Conservation (phyloP, 2,329 filamentous ascomycete genomes). For the Diatrype stigma region DNA sequence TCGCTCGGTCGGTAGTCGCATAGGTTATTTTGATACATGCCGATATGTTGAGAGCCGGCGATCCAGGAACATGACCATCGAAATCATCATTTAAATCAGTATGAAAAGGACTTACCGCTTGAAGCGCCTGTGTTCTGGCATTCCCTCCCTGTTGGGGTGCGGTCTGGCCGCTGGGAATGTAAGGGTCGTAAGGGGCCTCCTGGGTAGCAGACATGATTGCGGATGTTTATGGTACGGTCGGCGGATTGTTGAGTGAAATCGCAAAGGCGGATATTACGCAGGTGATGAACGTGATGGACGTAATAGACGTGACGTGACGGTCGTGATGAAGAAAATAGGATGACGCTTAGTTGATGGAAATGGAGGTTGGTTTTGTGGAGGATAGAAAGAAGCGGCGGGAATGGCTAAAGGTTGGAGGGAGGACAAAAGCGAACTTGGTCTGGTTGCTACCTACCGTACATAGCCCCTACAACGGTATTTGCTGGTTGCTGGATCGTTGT, state of each 20-base stretch:
- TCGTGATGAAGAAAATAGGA: background rate
- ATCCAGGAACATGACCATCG: slow-evolving; percentile 15
- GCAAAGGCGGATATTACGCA: background rate
- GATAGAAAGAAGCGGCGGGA: background rate
- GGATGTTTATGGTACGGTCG: slow-evolving; percentile 1
- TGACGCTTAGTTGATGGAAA: background rate
- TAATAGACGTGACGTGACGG: background rate
- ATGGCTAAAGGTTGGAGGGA: background rate
- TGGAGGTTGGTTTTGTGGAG: background rate
- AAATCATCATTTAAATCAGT: slow-evolving; percentile 6
- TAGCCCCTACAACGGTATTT: background rate
- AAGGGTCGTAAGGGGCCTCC: slow-evolving; percentile 76
- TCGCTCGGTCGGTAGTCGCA: background rate
- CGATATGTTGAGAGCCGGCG: slow-evolving; percentile 14
- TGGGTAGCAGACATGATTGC: slow-evolving; percentile 50
- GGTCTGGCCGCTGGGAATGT: slow-evolving; percentile 70
- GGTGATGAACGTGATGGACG: background rate
- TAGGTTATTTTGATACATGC: slow-evolving; percentile 5
- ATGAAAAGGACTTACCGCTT: slow-evolving; percentile 67
- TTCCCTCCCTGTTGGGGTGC: slow-evolving; percentile 43
- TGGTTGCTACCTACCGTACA: too few relatives aligned
- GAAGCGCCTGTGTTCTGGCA: slow-evolving; percentile 61
- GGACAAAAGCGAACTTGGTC: background rate
- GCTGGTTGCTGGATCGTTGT: background rate
- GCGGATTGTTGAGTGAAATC: background rate